A percentile compares a stretch with the other conserved stretches of the same genome.
Conservation (phyloP, 2,329 filamentous ascomycete species). For the Aspergillus pseudotamarii region DNA sequence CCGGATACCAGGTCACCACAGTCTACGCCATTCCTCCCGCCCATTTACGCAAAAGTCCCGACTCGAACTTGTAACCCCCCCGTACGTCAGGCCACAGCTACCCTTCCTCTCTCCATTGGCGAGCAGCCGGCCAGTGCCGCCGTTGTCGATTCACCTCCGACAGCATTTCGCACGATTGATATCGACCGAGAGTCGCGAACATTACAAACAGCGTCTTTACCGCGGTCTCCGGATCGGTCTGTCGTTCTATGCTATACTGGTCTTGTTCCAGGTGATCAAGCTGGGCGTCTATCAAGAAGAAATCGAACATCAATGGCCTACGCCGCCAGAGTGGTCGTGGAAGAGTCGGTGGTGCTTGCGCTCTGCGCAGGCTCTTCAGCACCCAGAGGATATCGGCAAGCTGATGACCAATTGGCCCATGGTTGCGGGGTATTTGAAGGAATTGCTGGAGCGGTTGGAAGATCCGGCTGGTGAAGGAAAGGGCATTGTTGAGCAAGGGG, state of each 20-base stretch:
- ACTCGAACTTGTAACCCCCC: constrained; percentile 54
- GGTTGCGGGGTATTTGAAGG: constrained; percentile 62
- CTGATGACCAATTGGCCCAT: constrained; percentile 69
- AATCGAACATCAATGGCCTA: constrained; percentile 75
- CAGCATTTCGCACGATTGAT: constrained; percentile 68
- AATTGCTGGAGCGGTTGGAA: constrained; percentile 69
- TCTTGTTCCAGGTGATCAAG: constrained; percentile 62
- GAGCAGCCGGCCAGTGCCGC: constrained; percentile 47
- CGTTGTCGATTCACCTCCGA: constrained; percentile 57
- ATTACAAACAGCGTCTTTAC: constrained; percentile 54
- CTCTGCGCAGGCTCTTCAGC: constrained; percentile 62
- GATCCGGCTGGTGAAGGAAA: constrained; percentile 69
- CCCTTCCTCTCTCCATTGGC: constrained; percentile 66
- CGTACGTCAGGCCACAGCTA: constrained; percentile 62
- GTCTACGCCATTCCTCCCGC: constrained; percentile 38
- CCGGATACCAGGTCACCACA: constrained; percentile 34
- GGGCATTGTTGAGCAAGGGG: constrained; percentile 59
- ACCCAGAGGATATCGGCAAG: constrained; percentile 57
- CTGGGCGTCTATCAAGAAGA: constrained; percentile 72
- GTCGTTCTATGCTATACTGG: constrained; percentile 70
- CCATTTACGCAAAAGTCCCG: constrained; percentile 62
- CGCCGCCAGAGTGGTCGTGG: constrained; percentile 79
- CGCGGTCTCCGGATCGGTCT: constrained; percentile 70
- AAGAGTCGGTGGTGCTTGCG: constrained; percentile 69
- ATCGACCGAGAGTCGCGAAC: constrained; percentile 68